phyloP scores from a whole-genome alignment of 2,329 filamentous ascomycete genomes.

The Blumeriella jaapii region DNA sequence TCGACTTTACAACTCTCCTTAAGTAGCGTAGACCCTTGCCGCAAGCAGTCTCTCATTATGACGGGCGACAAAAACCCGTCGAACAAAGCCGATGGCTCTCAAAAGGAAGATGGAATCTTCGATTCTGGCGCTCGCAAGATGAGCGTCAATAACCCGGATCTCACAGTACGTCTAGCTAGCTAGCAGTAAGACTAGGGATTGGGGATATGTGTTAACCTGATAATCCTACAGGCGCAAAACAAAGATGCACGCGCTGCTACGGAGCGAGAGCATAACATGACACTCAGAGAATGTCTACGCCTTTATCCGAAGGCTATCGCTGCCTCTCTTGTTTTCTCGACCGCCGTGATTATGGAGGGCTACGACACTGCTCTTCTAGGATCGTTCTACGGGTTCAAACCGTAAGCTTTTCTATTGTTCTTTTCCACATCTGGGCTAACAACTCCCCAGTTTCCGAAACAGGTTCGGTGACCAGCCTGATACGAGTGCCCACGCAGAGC shows the following conservation, averaged over 20 bases:
- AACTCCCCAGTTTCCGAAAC: slow-evolving; percentile 3
- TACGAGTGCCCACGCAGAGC: slow-evolving; percentile 1
- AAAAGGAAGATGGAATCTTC: slow-evolving; percentile 1
- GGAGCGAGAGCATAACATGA: slow-evolving; percentile 7
- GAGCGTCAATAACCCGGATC: slow-evolving; percentile 5
- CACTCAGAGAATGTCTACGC: slow-evolving; percentile 5
- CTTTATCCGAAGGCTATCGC: slow-evolving; percentile 4
- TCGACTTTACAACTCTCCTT: too few species aligned
- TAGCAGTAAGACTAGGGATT: background rate
- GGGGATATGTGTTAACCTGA: background rate
- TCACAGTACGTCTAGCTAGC: slow-evolving; percentile 1
- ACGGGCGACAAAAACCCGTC: background rate
- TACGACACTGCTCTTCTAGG: slow-evolving; percentile 6
- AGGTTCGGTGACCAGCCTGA: slow-evolving; percentile 5
- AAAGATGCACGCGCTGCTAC: slow-evolving; percentile 4
- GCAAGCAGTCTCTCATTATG: too few species aligned
- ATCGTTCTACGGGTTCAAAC: slow-evolving; percentile 5
- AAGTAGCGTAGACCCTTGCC: too few species aligned
- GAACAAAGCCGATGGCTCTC: background rate
- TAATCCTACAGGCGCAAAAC: background rate
- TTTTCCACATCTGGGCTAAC: background rate
- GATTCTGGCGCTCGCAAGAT: slow-evolving; percentile 6
- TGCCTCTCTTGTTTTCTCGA: slow-evolving; percentile 5
- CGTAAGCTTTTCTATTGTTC: background rate
- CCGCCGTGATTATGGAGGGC: slow-evolving; percentile 6